Percentiles rank a stretch among this genome's conserved stretches.
phyloP scores from a whole-genome alignment of 2,329 filamentous ascomycete genomes.

The Chrysoporthe austroafricana region DNA sequence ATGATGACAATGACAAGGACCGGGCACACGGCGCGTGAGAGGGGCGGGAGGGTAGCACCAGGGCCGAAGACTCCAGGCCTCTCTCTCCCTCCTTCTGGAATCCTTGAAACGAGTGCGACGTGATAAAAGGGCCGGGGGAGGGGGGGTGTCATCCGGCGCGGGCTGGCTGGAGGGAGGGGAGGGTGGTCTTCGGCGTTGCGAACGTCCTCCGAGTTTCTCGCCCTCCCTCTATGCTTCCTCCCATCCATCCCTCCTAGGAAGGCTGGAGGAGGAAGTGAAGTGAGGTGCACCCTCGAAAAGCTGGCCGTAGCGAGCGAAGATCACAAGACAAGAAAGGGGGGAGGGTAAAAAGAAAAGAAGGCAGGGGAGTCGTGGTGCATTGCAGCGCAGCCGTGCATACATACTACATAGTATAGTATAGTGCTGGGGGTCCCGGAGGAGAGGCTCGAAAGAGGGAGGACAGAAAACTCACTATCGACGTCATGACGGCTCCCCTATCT shows the following conservation, averaged over 20 bases:
- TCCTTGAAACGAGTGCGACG: not conserved
- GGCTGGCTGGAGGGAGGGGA: not conserved
- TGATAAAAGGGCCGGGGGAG: not conserved
- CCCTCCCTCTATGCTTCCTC: too few relatives aligned
- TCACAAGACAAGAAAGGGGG: not conserved
- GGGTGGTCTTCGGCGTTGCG: not conserved
- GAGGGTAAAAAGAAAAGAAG: not conserved
- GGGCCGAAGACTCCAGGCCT: not conserved
- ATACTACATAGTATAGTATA: too few relatives aligned
- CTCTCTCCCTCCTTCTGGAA: not conserved
- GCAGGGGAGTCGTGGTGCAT: not conserved
- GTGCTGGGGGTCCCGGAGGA: not conserved
- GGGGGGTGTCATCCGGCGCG: not conserved
- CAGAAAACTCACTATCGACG: conserved; percentile 39
- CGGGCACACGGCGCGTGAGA: not conserved
- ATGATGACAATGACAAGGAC: not conserved
- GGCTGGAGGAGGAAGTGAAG: not conserved
- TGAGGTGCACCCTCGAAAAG: not conserved
- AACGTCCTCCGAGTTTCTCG: not conserved
- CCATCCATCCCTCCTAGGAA: not conserved
- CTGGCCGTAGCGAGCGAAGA: too few relatives aligned
- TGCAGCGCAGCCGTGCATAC: too few relatives aligned
- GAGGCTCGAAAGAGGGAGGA: conserved; percentile 9
- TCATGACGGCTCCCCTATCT: conserved; percentile 35
- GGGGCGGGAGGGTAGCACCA: conserved; percentile 7